Conservation (phyloP, 2,329 filamentous ascomycete species). For the Cladosporium sp. region DNA sequence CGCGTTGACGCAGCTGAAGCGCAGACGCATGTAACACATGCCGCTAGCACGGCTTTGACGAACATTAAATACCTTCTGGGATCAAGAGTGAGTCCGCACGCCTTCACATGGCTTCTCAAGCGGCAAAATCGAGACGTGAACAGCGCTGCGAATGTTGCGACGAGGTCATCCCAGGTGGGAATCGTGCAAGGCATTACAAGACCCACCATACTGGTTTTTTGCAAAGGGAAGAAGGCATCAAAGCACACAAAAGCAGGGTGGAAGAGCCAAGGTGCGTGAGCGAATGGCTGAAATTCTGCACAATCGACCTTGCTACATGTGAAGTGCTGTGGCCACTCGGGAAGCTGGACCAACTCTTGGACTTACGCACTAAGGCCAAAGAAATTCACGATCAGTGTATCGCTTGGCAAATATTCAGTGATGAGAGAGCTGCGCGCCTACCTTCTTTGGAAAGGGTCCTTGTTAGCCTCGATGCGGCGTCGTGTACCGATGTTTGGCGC, state of each 20-base stretch:
- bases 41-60: not conserved
- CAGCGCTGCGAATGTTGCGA: not conserved
- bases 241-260: too few species aligned
- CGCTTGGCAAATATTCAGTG: not conserved
- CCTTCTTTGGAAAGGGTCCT: not conserved
- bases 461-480: not conserved
- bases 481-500: not conserved
- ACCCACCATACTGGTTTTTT: not conserved
- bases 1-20: not conserved
- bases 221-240: too few species aligned
- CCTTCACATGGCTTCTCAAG: not conserved
- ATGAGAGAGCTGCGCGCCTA: not conserved
- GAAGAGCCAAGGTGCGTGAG: not conserved
- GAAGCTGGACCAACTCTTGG: not conserved
- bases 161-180: not conserved
- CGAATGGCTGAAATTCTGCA: not conserved
- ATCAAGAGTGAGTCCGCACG: not conserved
- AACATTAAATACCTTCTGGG: not conserved
- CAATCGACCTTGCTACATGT: not conserved
- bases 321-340: not conserved
- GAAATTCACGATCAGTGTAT: not conserved
- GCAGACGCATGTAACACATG: not conserved
- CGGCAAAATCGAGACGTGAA: not conserved
- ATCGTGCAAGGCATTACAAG: not conserved
- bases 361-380: not conserved